Base-by-base conservation (phyloP, 2,329 filamentous ascomycete species). In the Exophiala lecanii-corni region DNA sequence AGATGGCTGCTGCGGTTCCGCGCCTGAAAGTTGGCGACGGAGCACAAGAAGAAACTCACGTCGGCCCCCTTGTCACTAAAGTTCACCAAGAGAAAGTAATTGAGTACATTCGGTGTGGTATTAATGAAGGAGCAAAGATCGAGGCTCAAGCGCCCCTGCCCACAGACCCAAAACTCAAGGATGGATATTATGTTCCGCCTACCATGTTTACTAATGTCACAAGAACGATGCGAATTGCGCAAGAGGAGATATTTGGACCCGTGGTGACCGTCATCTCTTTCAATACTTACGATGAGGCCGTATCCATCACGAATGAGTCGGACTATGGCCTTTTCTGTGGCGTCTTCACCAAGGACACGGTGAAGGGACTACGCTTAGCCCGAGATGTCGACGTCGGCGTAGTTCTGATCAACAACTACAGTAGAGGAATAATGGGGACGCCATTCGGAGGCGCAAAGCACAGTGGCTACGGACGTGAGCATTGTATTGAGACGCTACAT, bases 401-500 rank as follows among this genome's bases (percentile, higher is more conserved):
- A 9, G 73, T 82, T 1, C 82, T 76, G 73, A 72, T 82, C 50
- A 82, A 82, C 81, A 55, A 57, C 17, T 75, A 70, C 18, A 45
- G 43, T 36, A 37, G 37, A 16, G 16, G 36, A 19, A 18, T 37
- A 15, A 13, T 39, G 10, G 35, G 33, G 5, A 42, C 41, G 16
- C 76, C 76, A 19, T 89, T 89, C 55, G 82, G 84, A 41, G 86
- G 87, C 0, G 86, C 77, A 72, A 89, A 89, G 68, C 76, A 87
- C 67, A 78, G 72, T 17, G 86, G 87, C 0, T 81, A 71, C 51
- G 81, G 80, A 2, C 64, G 81, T 17, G 86, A 92, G 63, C 75
- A 76, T 49, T 66, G 71, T 1, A 52, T 62, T 4, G 37, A 45
- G 18, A 79, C 77, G 0, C 60, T 82, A 39, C 66, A 74, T 4